A percentile compares a stretch with the other conserved stretches of the same genome.
Evolutionary conservation across 1,139 yeast genomes (phyloP).

Genomic region (Candida smagusa): DNA sequence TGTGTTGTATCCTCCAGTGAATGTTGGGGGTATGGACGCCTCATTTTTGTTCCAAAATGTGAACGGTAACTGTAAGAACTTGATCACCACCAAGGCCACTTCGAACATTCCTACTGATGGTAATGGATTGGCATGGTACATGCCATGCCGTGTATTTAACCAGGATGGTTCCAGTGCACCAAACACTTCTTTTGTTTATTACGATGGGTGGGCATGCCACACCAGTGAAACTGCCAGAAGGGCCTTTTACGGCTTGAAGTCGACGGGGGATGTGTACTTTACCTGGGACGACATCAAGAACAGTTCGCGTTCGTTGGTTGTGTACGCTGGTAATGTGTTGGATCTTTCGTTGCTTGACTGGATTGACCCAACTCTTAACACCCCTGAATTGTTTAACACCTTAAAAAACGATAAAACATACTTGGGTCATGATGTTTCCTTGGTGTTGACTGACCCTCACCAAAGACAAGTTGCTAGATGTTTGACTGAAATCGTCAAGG

Average conservation of each 20-base stretch:
- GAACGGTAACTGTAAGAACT: conserved; percentile 84
- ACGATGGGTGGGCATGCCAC: conserved; percentile 90
- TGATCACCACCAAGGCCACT: conserved; percentile 70
- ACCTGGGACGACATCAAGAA: conserved; percentile 85
- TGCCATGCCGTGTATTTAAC: conserved; percentile 77
- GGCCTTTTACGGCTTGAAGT: conserved; percentile 59
- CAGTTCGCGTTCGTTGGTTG: conserved; percentile 73
- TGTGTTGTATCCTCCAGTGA: conserved; percentile 75
- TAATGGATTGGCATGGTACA: conserved; percentile 84
- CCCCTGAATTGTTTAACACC: conserved; percentile 68
- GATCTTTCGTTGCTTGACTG: conserved; percentile 75
- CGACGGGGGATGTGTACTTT: conserved; percentile 75
- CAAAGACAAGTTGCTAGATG: conserved; percentile 79
- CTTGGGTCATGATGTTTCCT: conserved; percentile 78
- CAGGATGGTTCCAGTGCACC: conserved; percentile 71
- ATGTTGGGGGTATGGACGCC: conserved; percentile 90
- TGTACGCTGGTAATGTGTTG: conserved; percentile 82
- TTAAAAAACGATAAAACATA: conserved; percentile 53
- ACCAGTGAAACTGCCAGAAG: conserved; percentile 67
- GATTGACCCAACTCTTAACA: conserved; percentile 61
- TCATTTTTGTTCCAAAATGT: conserved; percentile 91
- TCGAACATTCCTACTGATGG: conserved; percentile 68
- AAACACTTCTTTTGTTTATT: conserved; percentile 58
- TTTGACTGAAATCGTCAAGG: conserved; percentile 80
- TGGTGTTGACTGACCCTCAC: conserved; percentile 63